phyloP scores from a whole-genome alignment of 1,284 basidiomycete genomes.

The Xanthoconium separans region DNA sequence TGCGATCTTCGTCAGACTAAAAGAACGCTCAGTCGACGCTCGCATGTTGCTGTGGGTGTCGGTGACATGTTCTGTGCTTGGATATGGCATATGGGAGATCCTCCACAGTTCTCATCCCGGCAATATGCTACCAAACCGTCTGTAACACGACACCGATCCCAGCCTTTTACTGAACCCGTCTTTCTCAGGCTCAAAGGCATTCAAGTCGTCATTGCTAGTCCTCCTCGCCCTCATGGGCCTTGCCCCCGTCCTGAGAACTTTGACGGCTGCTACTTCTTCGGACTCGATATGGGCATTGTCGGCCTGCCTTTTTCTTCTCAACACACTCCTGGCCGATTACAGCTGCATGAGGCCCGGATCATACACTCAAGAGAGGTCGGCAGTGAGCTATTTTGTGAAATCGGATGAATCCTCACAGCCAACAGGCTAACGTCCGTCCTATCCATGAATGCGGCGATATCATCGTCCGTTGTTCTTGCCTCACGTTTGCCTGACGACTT shows the following conservation, averaged over 20 bases:
- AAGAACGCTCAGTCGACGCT: constrained; percentile 64
- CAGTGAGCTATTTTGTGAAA: constrained; percentile 15
- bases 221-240: constrained; percentile 87
- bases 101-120: constrained; percentile 38
- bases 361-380: constrained; percentile 40
- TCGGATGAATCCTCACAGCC: constrained; percentile 20
- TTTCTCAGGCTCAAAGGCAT: constrained; percentile 58
- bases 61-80: constrained; percentile 55
- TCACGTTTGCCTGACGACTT: constrained; percentile 83
- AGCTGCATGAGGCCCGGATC: constrained; percentile 34
- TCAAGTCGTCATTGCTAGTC: constrained; percentile 80
- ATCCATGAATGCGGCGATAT: constrained; percentile 94
- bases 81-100: constrained; percentile 65
- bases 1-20: constrained; percentile 74
- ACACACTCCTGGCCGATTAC: constrained; percentile 70
- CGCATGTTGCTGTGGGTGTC: constrained; percentile 70
- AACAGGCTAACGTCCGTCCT: constrained; percentile 83
- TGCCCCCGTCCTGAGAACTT: constrained; percentile 87
- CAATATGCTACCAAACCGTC: constrained; percentile 21
- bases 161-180: constrained; percentile 6
- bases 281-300: constrained; percentile 97
- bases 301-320: constrained; percentile 60
- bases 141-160: constrained; percentile 2
- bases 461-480: constrained; percentile 91
- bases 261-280: constrained; percentile 92